These are phyloP conservation scores for Aspergillus proliferans DNA, from an alignment of 2,329 filamentous ascomycete genomes.

Conservation along the genomic window DNA sequence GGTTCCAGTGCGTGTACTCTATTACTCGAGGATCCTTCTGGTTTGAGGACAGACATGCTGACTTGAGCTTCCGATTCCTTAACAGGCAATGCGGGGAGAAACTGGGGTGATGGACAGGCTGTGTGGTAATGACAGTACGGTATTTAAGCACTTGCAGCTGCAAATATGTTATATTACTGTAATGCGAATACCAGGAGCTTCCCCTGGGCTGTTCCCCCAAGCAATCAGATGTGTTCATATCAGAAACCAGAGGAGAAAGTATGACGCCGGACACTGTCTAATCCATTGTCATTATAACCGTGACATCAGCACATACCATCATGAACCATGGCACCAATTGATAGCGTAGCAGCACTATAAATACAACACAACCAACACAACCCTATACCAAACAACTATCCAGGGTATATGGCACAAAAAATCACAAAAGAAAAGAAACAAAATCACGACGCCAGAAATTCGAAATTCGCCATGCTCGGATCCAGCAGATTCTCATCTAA, in stretches of 20 bases:
- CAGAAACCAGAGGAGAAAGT: not conserved
- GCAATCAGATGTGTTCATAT: not conserved
- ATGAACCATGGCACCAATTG: no score
- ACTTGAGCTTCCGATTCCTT: no score
- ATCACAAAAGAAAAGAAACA: not conserved
- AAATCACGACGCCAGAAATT: conserved; percentile 29
- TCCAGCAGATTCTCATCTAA: conserved; percentile 37
- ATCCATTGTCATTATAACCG: not conserved
- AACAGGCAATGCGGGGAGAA: not conserved
- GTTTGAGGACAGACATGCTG: no score
- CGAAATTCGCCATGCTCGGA: conserved; percentile 37
- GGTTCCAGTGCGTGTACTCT: not conserved
- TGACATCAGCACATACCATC: not conserved
- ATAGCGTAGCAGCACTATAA: no score
- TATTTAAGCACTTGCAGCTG: not conserved
- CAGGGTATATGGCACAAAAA: no score
- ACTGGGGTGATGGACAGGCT: not conserved
- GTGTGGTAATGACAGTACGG: not conserved
- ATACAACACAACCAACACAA: no score
- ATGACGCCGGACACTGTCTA: not conserved
- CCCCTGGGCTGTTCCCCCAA: not conserved
- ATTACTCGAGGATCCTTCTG: no score
- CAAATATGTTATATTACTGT: not conserved
- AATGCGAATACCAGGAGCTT: not conserved
- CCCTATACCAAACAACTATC: no score